Evolutionary conservation across 2,329 filamentous ascomycete genomes (phyloP).

Genomic region (Diaporthe vaccinii): DNA sequence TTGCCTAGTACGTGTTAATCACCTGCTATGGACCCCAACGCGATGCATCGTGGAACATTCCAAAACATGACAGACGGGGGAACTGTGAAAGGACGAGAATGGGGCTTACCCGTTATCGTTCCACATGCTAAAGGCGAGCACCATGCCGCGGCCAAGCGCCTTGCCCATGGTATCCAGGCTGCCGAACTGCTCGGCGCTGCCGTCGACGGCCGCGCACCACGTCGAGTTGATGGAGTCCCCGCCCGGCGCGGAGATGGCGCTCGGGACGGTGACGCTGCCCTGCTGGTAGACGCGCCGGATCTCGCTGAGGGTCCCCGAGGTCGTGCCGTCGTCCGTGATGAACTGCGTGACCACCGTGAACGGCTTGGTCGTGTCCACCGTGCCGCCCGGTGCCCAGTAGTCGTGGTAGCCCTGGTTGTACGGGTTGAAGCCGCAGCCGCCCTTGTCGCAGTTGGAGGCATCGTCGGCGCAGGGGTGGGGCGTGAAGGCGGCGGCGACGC

Average conservation of each 20-base stretch:
- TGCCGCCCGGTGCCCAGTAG: slow-evolving; percentile 48
- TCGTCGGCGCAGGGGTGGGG: slow-evolving; percentile 66
- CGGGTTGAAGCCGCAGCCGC: slow-evolving; percentile 66
- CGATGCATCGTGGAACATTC: background rate
- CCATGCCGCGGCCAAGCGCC: slow-evolving; percentile 57
- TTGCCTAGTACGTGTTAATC: slow-evolving; percentile 39
- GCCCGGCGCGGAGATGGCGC: slow-evolving; percentile 40
- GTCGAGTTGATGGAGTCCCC: slow-evolving; percentile 58
- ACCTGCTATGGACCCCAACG: background rate
- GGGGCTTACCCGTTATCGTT: slow-evolving; percentile 54
- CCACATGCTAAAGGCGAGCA: slow-evolving; percentile 62
- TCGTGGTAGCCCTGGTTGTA: slow-evolving; percentile 45
- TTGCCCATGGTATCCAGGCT: slow-evolving; percentile 55
- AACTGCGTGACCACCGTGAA: slow-evolving; percentile 61
- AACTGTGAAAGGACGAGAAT: background rate
- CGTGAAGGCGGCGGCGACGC: slow-evolving; percentile 67
- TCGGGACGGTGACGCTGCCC: slow-evolving; percentile 57
- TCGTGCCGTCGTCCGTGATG: slow-evolving; percentile 50
- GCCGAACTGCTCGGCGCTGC: slow-evolving; percentile 41
- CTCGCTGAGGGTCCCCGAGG: slow-evolving; percentile 56
- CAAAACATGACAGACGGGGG: background rate
- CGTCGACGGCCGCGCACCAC: slow-evolving; percentile 60
- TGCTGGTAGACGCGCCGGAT: slow-evolving; percentile 63
- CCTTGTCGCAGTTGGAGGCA: slow-evolving; percentile 60
- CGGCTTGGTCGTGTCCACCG: slow-evolving; percentile 61